Conservation (phyloP, 2,329 filamentous ascomycete genomes). For the Pseudovirgaria hyperparasitica region DNA sequence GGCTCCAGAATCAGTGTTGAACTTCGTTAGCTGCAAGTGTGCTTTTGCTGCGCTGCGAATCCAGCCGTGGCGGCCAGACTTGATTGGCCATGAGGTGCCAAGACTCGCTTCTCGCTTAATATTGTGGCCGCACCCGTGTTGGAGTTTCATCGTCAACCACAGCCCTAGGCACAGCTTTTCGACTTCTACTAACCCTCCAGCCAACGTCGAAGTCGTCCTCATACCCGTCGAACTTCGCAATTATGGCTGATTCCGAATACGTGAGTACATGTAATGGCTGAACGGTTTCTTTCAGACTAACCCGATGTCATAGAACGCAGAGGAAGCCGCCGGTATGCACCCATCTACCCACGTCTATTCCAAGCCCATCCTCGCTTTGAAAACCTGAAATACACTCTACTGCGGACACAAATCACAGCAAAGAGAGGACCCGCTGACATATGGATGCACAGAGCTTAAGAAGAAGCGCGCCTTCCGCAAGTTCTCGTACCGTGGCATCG, state of each 20-base stretch:
- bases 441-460: slow-evolving; percentile 66
- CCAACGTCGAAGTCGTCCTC: slow-evolving; percentile 25
- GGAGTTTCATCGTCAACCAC: slow-evolving; percentile 5
- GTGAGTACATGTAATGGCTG: too few species aligned
- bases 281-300: too few species aligned
- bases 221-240: slow-evolving; percentile 41
- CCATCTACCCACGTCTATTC: slow-evolving; percentile 8
- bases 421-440: slow-evolving; percentile 15
- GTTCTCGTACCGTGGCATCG: slow-evolving; percentile 98
- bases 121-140: slow-evolving; percentile 3
- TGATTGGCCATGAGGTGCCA: too few species aligned
- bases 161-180: slow-evolving; percentile 7
- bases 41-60: too few species aligned
- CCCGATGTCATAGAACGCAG: slow-evolving; percentile 63
- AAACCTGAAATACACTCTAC: slow-evolving; percentile 3
- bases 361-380: slow-evolving; percentile 3
- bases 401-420: too few species aligned
- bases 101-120: slow-evolving; percentile 7
- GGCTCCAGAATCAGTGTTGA: too few species aligned
- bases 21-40: too few species aligned
- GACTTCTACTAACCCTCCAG: slow-evolving; percentile 18
- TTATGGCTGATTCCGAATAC: slow-evolving; percentile 83
- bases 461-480: slow-evolving; percentile 99
- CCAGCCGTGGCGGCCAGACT: too few species aligned
- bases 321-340: slow-evolving; percentile 73